These are phyloP conservation scores for Crithidia thermophila DNA, from an alignment of 208 protist genomes.

Conservation along the genomic window DNA sequence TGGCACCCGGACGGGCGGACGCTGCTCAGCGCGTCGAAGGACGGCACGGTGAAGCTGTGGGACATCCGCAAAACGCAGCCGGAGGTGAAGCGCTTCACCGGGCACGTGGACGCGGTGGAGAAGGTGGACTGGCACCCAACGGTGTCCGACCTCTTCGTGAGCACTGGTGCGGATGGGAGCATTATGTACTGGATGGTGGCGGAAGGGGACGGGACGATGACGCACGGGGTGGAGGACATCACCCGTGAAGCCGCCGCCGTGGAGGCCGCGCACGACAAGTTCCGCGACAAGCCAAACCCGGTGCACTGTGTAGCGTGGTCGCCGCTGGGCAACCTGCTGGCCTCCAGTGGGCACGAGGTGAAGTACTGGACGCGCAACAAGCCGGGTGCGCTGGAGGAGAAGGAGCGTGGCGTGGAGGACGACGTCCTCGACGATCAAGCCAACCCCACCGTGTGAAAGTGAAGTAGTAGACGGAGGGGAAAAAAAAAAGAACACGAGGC, in stretches of 20 bases:
- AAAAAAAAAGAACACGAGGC: conserved; percentile 13
- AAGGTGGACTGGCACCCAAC: conserved; percentile 84
- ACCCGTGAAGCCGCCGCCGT: conserved; percentile 62
- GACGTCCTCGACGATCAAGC: conserved; percentile 64
- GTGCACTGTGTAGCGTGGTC: conserved; percentile 80
- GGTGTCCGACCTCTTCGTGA: conserved; percentile 74
- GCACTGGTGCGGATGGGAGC: conserved; percentile 74
- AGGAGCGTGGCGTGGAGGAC: conserved; percentile 70
- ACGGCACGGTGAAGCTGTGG: conserved; percentile 83
- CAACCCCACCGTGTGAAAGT: neutral
- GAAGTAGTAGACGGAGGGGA: neutral
- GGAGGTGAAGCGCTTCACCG: conserved; percentile 77
- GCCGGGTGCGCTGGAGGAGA: conserved; percentile 85
- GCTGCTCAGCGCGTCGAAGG: conserved; percentile 81
- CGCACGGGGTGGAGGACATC: conserved; percentile 63
- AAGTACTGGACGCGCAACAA: conserved; percentile 91
- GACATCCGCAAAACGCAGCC: conserved; percentile 81
- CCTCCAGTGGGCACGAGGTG: conserved; percentile 78
- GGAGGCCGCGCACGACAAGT: conserved; percentile 80
- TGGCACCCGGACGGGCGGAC: conserved; percentile 83
- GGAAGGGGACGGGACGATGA: conserved; percentile 67
- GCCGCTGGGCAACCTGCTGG: conserved; percentile 81
- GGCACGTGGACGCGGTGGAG: conserved; percentile 75
- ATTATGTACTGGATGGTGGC: conserved; percentile 88
- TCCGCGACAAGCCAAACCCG: conserved; percentile 80